phyloP scores from a whole-genome alignment of 306 rosid genomes.

The Cicer judaicum region DNA sequence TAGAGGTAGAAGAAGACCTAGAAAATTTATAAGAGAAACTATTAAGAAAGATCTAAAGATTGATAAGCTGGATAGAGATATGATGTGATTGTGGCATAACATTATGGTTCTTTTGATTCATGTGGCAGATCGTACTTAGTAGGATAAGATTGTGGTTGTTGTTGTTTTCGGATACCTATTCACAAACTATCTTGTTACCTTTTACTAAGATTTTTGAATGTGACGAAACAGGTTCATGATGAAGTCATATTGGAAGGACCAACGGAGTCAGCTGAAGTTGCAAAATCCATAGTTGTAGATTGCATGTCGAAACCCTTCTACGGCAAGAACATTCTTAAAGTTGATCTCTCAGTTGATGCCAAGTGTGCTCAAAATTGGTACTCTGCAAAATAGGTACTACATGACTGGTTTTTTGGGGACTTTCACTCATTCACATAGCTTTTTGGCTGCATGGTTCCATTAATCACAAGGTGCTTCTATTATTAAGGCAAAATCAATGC shows the following conservation, averaged over 20 bases:
- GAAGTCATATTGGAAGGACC: slow-evolving; percentile 97
- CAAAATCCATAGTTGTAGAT: slow-evolving; percentile 81
- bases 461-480: slow-evolving; percentile 31
- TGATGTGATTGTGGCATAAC: no score
- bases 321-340: slow-evolving; percentile 72
- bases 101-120: no score
- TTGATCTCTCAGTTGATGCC: slow-evolving; percentile 88
- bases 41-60: no score
- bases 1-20: no score
- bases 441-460: slow-evolving; percentile 21
- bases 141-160: no score
- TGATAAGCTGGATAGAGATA: no score
- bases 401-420: slow-evolving; percentile 24
- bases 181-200: slow-evolving; percentile 17
- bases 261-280: slow-evolving; percentile 70
- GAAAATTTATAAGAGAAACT: no score
- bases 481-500: slow-evolving; percentile 28
- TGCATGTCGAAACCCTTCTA: slow-evolving; percentile 87
- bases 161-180: neutral
- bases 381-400: slow-evolving; percentile 61
- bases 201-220: slow-evolving; percentile 35
- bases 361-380: slow-evolving; percentile 93
- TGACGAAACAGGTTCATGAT: slow-evolving; percentile 76
- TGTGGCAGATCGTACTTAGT: no score
- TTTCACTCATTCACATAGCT: slow-evolving; percentile 32